phyloP scores from a whole-genome alignment of 2,329 filamentous ascomycete species.

The Fusarium subglutinans region DNA sequence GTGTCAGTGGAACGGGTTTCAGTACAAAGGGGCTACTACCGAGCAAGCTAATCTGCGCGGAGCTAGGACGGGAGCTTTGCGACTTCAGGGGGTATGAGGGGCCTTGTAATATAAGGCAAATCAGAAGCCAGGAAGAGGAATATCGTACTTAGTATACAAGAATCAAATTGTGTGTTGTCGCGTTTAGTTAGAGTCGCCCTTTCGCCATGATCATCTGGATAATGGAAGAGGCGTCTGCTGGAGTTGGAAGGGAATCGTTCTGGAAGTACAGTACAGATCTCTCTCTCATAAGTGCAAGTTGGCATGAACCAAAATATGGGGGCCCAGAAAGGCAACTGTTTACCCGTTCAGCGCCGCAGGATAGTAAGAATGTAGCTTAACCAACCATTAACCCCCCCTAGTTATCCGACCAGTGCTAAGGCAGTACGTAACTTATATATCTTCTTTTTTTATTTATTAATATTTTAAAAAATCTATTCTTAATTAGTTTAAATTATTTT shows the following conservation, averaged over 20 bases:
- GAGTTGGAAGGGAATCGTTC: conserved; percentile 37
- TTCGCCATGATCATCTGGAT: conserved; percentile 36
- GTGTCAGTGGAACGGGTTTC: conserved; percentile 38
- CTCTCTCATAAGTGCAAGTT: conserved; percentile 43
- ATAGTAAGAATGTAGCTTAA: no score
- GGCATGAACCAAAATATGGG: conserved; percentile 41
- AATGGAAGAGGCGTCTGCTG: conserved; percentile 24
- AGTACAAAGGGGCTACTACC: conserved; percentile 37
- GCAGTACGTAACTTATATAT: no score
- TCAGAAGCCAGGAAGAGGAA: not conserved
- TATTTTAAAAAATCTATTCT: no score
- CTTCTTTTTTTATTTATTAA: no score
- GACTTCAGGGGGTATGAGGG: conserved; percentile 35
- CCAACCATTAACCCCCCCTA: no score
- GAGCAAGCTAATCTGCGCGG: conserved; percentile 37
- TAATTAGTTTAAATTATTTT: no score
- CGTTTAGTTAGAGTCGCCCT: conserved; percentile 21
- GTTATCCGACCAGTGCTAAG: no score
- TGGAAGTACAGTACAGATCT: conserved; percentile 40
- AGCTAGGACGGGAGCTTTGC: conserved; percentile 30
- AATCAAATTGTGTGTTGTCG: conserved; percentile 29
- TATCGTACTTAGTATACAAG: conserved; percentile 42
- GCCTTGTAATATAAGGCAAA: not conserved
- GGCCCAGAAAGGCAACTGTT: conserved; percentile 30
- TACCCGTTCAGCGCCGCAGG: conserved; percentile 15